phyloP scores from a whole-genome alignment of 345 rosid species.

The Geranium brycei region DNA sequence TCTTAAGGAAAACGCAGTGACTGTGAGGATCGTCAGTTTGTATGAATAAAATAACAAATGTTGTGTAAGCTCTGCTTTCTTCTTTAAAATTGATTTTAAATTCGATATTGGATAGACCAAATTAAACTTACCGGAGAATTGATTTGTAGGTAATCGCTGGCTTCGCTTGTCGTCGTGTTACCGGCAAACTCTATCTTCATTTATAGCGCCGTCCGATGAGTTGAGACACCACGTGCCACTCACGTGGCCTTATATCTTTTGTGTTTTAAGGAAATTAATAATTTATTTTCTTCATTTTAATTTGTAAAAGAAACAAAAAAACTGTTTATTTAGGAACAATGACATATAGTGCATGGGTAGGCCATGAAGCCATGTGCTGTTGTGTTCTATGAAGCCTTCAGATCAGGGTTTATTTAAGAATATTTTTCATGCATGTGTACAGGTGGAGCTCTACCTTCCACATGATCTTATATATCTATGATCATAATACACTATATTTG shows the following conservation, averaged over 20 bases:
- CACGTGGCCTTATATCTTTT: not conserved
- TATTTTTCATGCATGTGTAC: not conserved
- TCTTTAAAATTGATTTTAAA: too few species aligned
- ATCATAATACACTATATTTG: not conserved
- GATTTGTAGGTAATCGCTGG: not conserved
- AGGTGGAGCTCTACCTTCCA: too few species aligned
- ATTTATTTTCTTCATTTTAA: too few species aligned
- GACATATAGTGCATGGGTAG: not conserved
- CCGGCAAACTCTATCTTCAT: not conserved
- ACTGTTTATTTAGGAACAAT: too few species aligned
- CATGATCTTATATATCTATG: too few species aligned
- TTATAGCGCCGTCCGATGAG: not conserved
- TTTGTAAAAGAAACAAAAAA: too few species aligned
- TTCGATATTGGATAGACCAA: too few species aligned
- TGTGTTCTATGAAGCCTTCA: not conserved
- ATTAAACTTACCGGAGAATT: not conserved
- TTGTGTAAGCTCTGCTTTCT: not conserved
- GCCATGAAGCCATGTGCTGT: not conserved
- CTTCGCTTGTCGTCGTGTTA: not conserved
- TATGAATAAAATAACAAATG: not conserved
- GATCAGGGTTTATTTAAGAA: not conserved
- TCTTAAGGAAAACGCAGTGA: not conserved
- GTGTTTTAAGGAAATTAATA: too few species aligned
- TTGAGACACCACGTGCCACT: not conserved
- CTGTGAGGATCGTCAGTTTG: not conserved